phyloP scores from a whole-genome alignment of 495 filamentous ascomycete species.

The Aspergillus incahuasiensis region DNA sequence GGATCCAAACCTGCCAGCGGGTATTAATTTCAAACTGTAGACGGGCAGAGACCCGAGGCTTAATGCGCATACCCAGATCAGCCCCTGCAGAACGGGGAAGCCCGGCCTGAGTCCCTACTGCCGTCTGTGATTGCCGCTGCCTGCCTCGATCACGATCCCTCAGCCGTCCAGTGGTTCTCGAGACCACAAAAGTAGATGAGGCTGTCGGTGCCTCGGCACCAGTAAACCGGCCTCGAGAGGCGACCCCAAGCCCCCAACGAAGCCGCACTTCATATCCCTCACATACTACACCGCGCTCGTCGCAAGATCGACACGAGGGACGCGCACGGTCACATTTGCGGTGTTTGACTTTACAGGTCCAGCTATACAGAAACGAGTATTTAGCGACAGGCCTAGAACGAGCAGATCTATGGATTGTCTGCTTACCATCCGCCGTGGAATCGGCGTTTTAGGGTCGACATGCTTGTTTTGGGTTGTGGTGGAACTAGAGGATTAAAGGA shows the following conservation, averaged over 20 bases:
- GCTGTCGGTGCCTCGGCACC: constrained; percentile 32
- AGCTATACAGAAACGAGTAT: constrained; percentile 29
- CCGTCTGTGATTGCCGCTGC: constrained; percentile 2
- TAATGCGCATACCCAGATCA: too few relatives aligned
- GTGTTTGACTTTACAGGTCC: constrained; percentile 36
- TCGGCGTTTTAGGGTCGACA: constrained; percentile 26
- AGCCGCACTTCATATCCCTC: constrained; percentile 37
- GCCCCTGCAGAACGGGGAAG: too few relatives aligned
- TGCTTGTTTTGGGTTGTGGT: too few relatives aligned
- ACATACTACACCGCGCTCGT: constrained; percentile 24
- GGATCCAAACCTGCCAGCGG: too few relatives aligned
- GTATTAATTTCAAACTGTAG: too few relatives aligned
- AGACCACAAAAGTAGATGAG: constrained; percentile 19
- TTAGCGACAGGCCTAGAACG: constrained; percentile 11
- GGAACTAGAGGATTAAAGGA: neutral
- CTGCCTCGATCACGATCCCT: constrained; percentile 28
- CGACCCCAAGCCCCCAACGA: constrained; percentile 34
- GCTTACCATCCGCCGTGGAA: neutral
- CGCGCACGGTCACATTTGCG: constrained; percentile 30
- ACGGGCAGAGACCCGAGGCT: too few relatives aligned
- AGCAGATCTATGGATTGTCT: neutral
- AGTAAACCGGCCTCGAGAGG: constrained; percentile 32
- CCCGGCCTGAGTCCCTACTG: too few relatives aligned
- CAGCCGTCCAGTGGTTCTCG: constrained; percentile 24
- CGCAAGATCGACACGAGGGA: constrained; percentile 26